phyloP scores from a whole-genome alignment of 805 yeast species.

The Zygotorulaspora florentina region DNA sequence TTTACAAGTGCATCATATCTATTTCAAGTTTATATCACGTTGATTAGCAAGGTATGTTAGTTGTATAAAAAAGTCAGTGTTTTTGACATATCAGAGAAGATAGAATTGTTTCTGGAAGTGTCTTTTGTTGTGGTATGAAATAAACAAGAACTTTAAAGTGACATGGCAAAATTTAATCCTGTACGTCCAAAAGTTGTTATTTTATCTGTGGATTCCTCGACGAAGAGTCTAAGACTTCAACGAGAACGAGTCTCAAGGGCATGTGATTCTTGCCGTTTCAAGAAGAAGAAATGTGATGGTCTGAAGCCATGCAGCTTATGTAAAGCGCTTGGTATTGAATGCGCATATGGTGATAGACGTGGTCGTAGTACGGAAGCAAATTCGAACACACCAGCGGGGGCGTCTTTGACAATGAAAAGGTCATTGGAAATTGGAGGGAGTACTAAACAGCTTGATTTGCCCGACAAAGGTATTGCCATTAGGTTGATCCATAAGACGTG shows the following conservation, averaged over 20 bases:
- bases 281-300: conserved; percentile 79
- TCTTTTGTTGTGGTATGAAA: neutral
- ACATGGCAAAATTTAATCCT: conserved; percentile 2
- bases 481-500: conserved; percentile 71
- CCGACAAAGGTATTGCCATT: conserved; percentile 69
- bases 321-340: conserved; percentile 6
- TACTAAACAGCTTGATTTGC: conserved; percentile 38
- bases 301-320: conserved; percentile 66
- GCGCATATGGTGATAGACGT: conserved; percentile 8
- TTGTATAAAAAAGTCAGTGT: no score
- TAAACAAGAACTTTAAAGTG: neutral
- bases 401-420: neutral
- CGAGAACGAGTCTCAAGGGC: conserved; percentile 68
- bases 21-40: no score
- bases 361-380: conserved; percentile 2
- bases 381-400: neutral
- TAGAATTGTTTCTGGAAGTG: neutral
- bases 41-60: no score
- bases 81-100: no score
- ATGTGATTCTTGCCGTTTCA: conserved; percentile 69
- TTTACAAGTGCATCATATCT: no score
- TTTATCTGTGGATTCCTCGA: conserved; percentile 23
- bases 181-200: conserved; percentile 23
- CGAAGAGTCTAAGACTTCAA: conserved; percentile 37
- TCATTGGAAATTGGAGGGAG: neutral